phyloP scores from a whole-genome alignment of 257 asterid genomes.

The Dorcoceras hygrometricum region DNA sequence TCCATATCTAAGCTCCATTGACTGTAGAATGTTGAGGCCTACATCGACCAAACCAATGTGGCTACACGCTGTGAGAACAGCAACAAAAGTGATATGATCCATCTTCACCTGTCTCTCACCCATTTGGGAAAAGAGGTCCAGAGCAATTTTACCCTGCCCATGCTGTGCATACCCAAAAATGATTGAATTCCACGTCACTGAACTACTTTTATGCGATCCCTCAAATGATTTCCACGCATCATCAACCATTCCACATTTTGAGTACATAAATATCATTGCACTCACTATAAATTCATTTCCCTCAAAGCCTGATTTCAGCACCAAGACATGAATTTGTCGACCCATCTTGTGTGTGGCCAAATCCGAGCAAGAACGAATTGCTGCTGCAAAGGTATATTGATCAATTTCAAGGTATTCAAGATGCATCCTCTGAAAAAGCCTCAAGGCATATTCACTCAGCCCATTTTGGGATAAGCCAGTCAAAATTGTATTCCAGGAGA shows the following conservation, averaged over 20 bases:
- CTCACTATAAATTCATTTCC: conserved; percentile 60
- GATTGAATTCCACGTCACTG: conserved; percentile 81
- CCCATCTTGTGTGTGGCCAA: conserved; percentile 73
- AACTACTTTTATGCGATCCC: conserved; percentile 49
- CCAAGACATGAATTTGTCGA: conserved; percentile 62
- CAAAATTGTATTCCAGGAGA: conserved; percentile 79
- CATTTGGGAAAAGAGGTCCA: conserved; percentile 61
- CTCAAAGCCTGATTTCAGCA: conserved; percentile 54
- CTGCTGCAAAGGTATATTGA: conserved; percentile 71
- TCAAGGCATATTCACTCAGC: conserved; percentile 54
- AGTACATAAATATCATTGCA: conserved; percentile 78
- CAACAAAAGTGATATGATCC: conserved; percentile 84
- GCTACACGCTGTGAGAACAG: conserved; percentile 82
- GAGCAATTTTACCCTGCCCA: conserved; percentile 69
- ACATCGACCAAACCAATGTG: conserved; percentile 80
- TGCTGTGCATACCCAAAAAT: conserved; percentile 86
- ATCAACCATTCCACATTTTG: conserved; percentile 73
- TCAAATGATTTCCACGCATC: conserved; percentile 67
- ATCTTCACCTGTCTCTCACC: conserved; percentile 43
- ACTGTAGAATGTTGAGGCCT: conserved; percentile 50
- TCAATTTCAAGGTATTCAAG: conserved; percentile 47
- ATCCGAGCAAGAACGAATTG: conserved; percentile 76
- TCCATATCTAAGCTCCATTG: conserved; percentile 60
- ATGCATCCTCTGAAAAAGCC: conserved; percentile 53
- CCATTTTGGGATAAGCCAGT: conserved; percentile 80